Conservation (phyloP, 2,329 filamentous ascomycete genomes). For the Ambrosiella cleistominuta region DNA sequence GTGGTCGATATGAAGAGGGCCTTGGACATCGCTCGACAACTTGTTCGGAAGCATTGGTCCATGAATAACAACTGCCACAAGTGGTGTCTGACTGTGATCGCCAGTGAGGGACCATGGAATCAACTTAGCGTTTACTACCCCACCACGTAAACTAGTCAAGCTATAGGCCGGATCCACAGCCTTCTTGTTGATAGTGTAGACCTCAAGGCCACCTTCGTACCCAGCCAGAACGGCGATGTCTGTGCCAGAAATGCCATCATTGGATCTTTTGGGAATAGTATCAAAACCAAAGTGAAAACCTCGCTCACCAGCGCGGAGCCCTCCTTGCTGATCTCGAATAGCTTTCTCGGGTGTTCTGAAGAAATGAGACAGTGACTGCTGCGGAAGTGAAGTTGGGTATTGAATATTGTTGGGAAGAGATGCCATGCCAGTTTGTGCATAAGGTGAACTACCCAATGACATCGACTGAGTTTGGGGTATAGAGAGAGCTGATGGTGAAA, state of each 20-base stretch:
- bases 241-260: slow-evolving; percentile 20
- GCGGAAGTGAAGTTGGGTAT: slow-evolving; percentile 38
- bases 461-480: neutral
- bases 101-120: slow-evolving; percentile 46
- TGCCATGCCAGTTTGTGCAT: slow-evolving; percentile 27
- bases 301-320: slow-evolving; percentile 44
- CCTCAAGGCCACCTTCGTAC: slow-evolving; percentile 61
- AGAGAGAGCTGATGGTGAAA: slow-evolving; percentile 12
- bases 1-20: slow-evolving; percentile 29
- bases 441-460: slow-evolving; percentile 26
- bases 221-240: slow-evolving; percentile 60
- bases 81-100: slow-evolving; percentile 35
- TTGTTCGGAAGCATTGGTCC: slow-evolving; percentile 41
- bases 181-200: slow-evolving; percentile 55
- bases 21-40: slow-evolving; percentile 20
- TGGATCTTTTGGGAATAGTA: slow-evolving; percentile 32
- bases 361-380: slow-evolving; percentile 61
- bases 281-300: slow-evolving; percentile 76
- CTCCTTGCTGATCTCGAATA: slow-evolving; percentile 42
- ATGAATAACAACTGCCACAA: slow-evolving; percentile 66
- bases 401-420: slow-evolving; percentile 25
- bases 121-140: slow-evolving; percentile 67
- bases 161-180: slow-evolving; percentile 52
- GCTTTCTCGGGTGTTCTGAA: slow-evolving; percentile 61
- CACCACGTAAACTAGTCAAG: slow-evolving; percentile 61